Evolutionary conservation across 495 filamentous ascomycete species (phyloP).

Genomic region (Neurospora sp.): DNA sequence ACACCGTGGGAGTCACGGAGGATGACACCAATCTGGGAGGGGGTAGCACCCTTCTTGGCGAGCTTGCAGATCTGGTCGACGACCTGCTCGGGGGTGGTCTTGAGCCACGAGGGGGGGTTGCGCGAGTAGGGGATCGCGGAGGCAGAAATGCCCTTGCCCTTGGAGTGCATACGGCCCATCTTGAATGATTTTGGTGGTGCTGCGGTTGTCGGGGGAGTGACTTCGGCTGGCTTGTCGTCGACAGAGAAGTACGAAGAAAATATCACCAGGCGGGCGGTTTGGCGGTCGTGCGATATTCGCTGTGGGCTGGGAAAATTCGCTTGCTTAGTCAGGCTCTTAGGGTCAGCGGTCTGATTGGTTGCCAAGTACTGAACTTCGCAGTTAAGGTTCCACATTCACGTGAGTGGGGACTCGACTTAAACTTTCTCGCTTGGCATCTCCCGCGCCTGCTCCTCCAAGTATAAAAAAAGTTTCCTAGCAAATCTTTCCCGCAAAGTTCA

Average conservation of each 20-base stretch:
- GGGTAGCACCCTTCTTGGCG: constrained; percentile 92
- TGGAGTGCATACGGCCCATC: constrained; percentile 98
- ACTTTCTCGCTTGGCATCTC: not conserved
- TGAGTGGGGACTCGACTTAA: not conserved
- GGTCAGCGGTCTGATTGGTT: constrained; percentile 11
- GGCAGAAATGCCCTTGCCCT: constrained; percentile 95
- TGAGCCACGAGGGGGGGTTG: constrained; percentile 81
- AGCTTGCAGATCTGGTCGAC: constrained; percentile 99
- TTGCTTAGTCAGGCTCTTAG: constrained; percentile 5
- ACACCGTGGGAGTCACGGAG: constrained; percentile 96
- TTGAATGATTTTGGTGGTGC: constrained; percentile 37
- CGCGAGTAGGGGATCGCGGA: constrained; percentile 95
- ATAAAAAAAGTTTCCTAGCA: not conserved
- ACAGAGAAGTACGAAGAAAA: constrained; percentile 7
- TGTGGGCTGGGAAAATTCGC: constrained; percentile 12
- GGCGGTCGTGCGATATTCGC: constrained; percentile 5
- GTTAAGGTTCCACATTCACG: not conserved
- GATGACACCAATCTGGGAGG: constrained; percentile 96
- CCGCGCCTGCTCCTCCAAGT: not conserved
- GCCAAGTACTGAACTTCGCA: not conserved
- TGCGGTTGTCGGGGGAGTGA: constrained; percentile 10
- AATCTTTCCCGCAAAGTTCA: not conserved
- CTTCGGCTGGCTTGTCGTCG: constrained; percentile 11
- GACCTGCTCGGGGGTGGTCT: constrained; percentile 80
- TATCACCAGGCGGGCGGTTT: constrained; percentile 2